Percentiles rank a stretch among this genome's conserved stretches.
Conservation (phyloP, 768 basidiomycete genomes). For the Dioszegia crocea region DNA sequence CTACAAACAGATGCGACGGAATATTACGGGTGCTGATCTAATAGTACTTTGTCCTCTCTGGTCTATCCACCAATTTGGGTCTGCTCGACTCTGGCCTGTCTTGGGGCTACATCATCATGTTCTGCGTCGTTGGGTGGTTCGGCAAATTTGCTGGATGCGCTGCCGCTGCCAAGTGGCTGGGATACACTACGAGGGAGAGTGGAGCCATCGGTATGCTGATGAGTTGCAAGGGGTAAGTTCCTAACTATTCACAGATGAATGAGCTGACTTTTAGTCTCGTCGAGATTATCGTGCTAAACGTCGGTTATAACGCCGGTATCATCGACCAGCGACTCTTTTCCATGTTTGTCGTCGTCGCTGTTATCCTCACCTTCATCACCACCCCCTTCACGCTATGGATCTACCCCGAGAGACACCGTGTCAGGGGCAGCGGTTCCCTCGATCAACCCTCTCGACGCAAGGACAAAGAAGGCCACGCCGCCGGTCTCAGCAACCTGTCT, state of each 20-base stretch:
- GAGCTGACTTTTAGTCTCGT: constrained; percentile 56
- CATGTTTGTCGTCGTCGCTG: constrained; percentile 74
- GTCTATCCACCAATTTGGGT: constrained; percentile 74
- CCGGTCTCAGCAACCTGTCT: neutral
- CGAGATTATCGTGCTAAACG: constrained; percentile 86
- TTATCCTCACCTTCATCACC: constrained; percentile 75
- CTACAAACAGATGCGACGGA: neutral
- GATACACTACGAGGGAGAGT: constrained; percentile 71
- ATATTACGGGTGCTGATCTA: constrained; percentile 5
- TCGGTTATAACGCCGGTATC: constrained; percentile 68
- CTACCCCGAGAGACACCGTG: constrained; percentile 66
- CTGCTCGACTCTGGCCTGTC: constrained; percentile 67
- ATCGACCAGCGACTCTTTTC: constrained; percentile 68
- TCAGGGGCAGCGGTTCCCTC: neutral
- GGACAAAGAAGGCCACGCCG: constrained; percentile 14
- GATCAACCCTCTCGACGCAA: constrained; percentile 1
- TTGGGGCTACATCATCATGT: constrained; percentile 76
- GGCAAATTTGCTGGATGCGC: constrained; percentile 75
- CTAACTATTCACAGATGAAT: constrained; percentile 23
- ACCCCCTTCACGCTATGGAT: constrained; percentile 74
- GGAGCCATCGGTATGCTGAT: constrained; percentile 81
- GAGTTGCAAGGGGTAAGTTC: constrained; percentile 76
- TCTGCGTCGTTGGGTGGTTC: constrained; percentile 68
- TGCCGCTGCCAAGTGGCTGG: constrained; percentile 57
- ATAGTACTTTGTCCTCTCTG: constrained; percentile 87